Evolutionary conservation across 768 basidiomycete species (phyloP), one percentile per base, ranked within the genome.

Genomic region (Amanita subjunquillea): DNA sequence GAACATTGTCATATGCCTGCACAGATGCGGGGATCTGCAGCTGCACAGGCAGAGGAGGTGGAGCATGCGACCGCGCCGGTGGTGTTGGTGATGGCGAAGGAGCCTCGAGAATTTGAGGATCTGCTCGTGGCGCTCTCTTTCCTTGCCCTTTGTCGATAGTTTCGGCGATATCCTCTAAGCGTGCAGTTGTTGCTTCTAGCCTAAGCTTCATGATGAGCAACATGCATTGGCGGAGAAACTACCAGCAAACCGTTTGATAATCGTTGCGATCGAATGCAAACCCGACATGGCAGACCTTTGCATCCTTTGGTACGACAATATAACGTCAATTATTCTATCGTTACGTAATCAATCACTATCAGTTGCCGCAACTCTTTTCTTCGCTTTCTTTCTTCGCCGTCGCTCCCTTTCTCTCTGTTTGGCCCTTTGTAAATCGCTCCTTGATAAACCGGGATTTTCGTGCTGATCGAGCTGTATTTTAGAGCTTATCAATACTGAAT

Each of bases 141-240:
- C 13, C 25, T 30, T 12, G 34, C 1, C 45, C 44, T 37, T 49
- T 41, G 13, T 30, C 40, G 27, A 43, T 13, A 13, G 78, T 72
- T 38, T 77, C 72, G 36, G 86, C 85, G 55, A 92, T 73, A 63
- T 99, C 96, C 68, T 99, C 96, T 34, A 99, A 80, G 32, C 96
- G 82, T 41, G 88, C 90, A 5, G 91, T 93, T 7, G 92, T 90
- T 23, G 96, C 96, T 74, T 94, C 88, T 48, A 92, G 79, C 57
- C 93, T 93, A 44, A 78, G 74, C 54, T 51, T 15, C 54, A 54
- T 1, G 10, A 20, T 20, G 29, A 30, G 20, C 22, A 25, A 34
- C 12, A 2, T 27, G 32, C n/a, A 50, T 47, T 55, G 34, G 50
- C 47, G 45, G 48, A 40, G 20, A 32, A 45, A 20, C n/a, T 20